These are phyloP conservation scores for Closterium sp. DNA, from an alignment of 139 green algal genomes.

Conservation along the genomic window DNA sequence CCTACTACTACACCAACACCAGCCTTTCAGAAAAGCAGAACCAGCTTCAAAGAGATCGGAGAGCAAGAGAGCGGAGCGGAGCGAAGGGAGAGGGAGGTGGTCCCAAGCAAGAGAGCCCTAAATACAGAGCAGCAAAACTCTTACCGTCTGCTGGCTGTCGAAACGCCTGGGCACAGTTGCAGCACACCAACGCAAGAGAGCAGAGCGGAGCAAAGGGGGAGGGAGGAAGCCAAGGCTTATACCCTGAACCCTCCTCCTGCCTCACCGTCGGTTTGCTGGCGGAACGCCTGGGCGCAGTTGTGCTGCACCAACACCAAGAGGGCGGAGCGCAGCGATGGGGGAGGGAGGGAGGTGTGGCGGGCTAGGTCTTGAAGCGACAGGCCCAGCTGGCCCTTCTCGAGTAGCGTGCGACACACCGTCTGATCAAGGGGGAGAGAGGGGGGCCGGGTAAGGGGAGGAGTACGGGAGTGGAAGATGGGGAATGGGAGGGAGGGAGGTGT, in stretches of 20 bases:
- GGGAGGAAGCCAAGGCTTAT: background rate
- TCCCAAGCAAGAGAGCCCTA: too few relatives aligned
- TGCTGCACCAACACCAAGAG: background rate
- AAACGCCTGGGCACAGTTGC: too few relatives aligned
- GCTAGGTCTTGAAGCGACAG: background rate
- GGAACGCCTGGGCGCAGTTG: background rate
- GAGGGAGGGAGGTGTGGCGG: background rate
- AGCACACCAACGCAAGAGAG: too few relatives aligned
- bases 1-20: too few relatives aligned
- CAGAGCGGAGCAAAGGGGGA: background rate
- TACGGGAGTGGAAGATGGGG: too few relatives aligned
- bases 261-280: background rate
- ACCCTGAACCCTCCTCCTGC: background rate
- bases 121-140: too few relatives aligned
- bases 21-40: too few relatives aligned
- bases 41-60: too few relatives aligned
- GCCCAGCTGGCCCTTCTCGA: background rate
- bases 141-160: too few relatives aligned
- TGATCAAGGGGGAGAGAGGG: background rate
- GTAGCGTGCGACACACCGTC: background rate
- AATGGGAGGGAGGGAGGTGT: too few relatives aligned
- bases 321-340: background rate
- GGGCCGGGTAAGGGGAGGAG: too few relatives aligned
- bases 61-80: background rate
- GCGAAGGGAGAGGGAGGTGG: background rate